Evolutionary conservation across 495 filamentous ascomycete genomes (phyloP).

Genomic region (Trichoderma asperelloides): DNA sequence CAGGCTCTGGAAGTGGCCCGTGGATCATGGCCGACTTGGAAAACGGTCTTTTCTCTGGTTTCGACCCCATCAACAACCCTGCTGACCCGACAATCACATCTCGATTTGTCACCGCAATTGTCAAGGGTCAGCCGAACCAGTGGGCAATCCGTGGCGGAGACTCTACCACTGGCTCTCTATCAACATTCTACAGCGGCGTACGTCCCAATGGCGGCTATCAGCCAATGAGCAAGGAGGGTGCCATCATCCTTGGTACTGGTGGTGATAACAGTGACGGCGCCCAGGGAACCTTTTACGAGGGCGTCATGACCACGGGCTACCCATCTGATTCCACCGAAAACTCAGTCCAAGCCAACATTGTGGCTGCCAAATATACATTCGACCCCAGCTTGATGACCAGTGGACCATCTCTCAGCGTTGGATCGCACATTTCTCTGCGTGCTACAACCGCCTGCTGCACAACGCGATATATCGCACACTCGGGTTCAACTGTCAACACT

Average conservation of each 20-base stretch:
- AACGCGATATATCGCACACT: slow-evolving; percentile 43
- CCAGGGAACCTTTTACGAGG: slow-evolving; percentile 55
- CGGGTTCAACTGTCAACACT: slow-evolving; percentile 16
- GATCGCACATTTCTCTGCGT: slow-evolving; percentile 41
- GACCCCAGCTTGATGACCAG: slow-evolving; percentile 31
- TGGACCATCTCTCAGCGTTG: slow-evolving; percentile 39
- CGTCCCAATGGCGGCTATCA: slow-evolving; percentile 44
- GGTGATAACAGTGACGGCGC: slow-evolving; percentile 47
- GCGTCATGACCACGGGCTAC: slow-evolving; percentile 50
- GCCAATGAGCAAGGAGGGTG: slow-evolving; percentile 51
- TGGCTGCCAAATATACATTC: slow-evolving; percentile 44
- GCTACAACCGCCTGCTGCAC: slow-evolving; percentile 29
- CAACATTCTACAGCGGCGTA: slow-evolving; percentile 45
- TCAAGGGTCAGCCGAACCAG: slow-evolving; percentile 42
- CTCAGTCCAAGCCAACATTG: slow-evolving; percentile 48
- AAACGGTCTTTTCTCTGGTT: slow-evolving; percentile 49
- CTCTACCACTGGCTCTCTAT: slow-evolving; percentile 42
- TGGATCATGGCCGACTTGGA: slow-evolving; percentile 58
- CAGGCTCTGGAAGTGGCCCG: slow-evolving; percentile 43
- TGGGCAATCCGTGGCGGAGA: slow-evolving; percentile 50
- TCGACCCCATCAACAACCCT: slow-evolving; percentile 29
- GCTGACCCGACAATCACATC: slow-evolving; percentile 36
- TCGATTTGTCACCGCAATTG: slow-evolving; percentile 43
- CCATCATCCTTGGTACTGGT: slow-evolving; percentile 39
- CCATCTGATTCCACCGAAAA: slow-evolving; percentile 46